A percentile compares a stretch with the other conserved stretches of the same genome.
Evolutionary conservation across 2,329 filamentous ascomycete species (phyloP).

Genomic region (Xylogone sp.): DNA sequence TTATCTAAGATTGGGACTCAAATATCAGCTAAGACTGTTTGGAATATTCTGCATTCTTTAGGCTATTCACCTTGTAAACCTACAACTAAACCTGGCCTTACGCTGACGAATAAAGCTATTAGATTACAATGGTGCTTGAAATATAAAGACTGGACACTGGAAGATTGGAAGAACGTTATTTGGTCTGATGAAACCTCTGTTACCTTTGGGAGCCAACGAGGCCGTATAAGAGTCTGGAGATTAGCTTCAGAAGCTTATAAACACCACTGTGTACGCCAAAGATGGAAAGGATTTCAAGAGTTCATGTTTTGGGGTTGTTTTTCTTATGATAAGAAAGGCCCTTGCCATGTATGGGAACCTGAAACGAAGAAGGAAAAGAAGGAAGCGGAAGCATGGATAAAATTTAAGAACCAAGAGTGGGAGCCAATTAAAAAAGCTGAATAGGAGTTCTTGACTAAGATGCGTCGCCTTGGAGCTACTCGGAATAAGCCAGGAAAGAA

Average conservation of each 20-base stretch:
- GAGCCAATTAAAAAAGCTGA: constrained; percentile 8
- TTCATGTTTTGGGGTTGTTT: constrained; percentile 27
- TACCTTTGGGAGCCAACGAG: constrained; percentile 2
- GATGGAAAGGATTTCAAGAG: constrained; percentile 12
- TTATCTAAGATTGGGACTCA: neutral
- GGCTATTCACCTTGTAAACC: constrained; percentile 5
- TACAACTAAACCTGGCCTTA: constrained; percentile 6
- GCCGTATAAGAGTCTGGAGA: constrained; percentile 4
- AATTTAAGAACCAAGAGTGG: constrained; percentile 12
- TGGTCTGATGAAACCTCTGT: constrained; percentile 12
- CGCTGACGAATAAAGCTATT: neutral
- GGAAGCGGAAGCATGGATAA: constrained; percentile 11
- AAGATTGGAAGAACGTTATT: constrained; percentile 16
- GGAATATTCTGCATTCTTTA: neutral
- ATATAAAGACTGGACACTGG: constrained; percentile 11
- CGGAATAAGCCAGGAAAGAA: constrained; percentile 9
- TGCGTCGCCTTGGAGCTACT: constrained; percentile 8
- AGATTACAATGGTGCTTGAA: constrained; percentile 7
- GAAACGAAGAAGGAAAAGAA: constrained; percentile 18
- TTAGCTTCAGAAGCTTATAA: constrained; percentile 4
- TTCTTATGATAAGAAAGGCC: constrained; percentile 23
- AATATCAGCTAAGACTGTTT: constrained; percentile 5
- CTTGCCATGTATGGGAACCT: constrained; percentile 17
- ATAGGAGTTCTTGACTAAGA: constrained; percentile 16
- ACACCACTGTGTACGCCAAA: constrained; percentile 1